Evolutionary conservation across 192 early-diverging fungal species (phyloP), one percentile per base, ranked within the genome.

Genomic region (Linnemannia exigua): DNA sequence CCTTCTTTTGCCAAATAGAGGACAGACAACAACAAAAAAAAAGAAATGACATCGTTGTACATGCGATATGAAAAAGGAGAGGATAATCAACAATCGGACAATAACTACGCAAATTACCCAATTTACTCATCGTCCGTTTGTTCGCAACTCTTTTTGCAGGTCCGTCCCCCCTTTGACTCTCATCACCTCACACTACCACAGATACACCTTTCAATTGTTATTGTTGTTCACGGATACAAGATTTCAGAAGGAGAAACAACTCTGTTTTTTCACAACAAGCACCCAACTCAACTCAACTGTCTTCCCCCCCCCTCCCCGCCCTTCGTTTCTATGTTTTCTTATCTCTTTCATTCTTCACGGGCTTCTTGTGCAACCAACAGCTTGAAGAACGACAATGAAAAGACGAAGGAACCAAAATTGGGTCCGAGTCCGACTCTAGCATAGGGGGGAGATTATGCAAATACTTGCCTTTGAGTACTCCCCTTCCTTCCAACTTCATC

Each of bases 171-270:
- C 58, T 44, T 44, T 44, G n/a, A n/a, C 9, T 44, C 41, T 44
- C 41, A 3, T 44, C 41, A 9, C 41, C 41, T 63, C 3, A 31
- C 58, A 63, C 52, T 54, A 25, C n/a, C 25, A 8, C 28, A 63
- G 8, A 31, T 1, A 31, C 58, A n/a, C 1, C 41, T 44, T 12
- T 63, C 58, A n/a, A n/a, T 63, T 63, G 25, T 36, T 0, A 9
- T 38, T 20, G 63, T 35, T 67, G 68, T 41, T 70, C 68, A 70
- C 68, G 68, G 68, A 70, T 70, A 70, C 68, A 70, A 63, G 58
- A 63, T 63, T 54, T 63, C 58, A 63, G 58, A 22, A n/a, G 6
- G 22, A 54, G 20, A 54, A 9, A 17, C 52, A 33, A 63, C 58
- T 16, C 14, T 28, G 15, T 33, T 63, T 31, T 63, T 54, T 2